Evolutionary conservation across 1,284 basidiomycete species (phyloP).

Genomic region (Melanopsichium pennsylvanicum): DNA sequence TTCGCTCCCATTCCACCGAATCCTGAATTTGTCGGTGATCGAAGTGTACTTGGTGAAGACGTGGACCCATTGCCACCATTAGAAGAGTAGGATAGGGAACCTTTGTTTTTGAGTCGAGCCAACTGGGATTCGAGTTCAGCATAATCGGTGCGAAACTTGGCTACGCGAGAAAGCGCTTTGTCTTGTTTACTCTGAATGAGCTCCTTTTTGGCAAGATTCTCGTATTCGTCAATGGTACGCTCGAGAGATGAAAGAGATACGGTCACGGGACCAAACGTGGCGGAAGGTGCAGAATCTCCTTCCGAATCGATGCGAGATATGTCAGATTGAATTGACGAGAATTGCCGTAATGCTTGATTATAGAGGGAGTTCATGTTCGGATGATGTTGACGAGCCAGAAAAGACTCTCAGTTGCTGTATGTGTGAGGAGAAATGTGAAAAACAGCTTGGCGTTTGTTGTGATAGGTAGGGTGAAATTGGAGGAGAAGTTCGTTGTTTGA

Average conservation of each 20-base stretch:
- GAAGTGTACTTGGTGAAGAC: slow-evolving; percentile 2
- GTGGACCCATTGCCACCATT: slow-evolving; percentile 8
- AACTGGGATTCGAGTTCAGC: slow-evolving; percentile 48
- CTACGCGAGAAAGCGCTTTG: slow-evolving; percentile 57
- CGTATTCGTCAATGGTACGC: slow-evolving; percentile 64
- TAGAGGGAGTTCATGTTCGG: slow-evolving; percentile 62
- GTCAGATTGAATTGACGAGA: slow-evolving; percentile 61
- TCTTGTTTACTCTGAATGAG: slow-evolving; percentile 62
- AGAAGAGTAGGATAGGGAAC: slow-evolving; percentile 11
- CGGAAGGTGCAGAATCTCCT: slow-evolving; percentile 16
- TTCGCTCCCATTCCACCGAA: slow-evolving; percentile 20
- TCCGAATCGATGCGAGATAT: slow-evolving; percentile 52
- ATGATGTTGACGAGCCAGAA: neutral
- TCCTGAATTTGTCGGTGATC: slow-evolving; percentile 11
- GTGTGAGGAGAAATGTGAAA: no score
- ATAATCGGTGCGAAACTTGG: slow-evolving; percentile 61
- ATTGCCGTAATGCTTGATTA: slow-evolving; percentile 63
- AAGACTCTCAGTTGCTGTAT: neutral
- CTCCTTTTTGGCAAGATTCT: slow-evolving; percentile 62
- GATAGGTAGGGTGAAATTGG: no score
- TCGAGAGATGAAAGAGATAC: slow-evolving; percentile 56
- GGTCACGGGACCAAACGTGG: slow-evolving; percentile 50
- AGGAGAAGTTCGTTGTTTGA: no score
- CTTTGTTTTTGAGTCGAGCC: slow-evolving; percentile 44
- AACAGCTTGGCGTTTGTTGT: no score